Evolutionary conservation across 169 alveolate genomes (phyloP).

Genomic region (Plasmodium vinckei): DNA sequence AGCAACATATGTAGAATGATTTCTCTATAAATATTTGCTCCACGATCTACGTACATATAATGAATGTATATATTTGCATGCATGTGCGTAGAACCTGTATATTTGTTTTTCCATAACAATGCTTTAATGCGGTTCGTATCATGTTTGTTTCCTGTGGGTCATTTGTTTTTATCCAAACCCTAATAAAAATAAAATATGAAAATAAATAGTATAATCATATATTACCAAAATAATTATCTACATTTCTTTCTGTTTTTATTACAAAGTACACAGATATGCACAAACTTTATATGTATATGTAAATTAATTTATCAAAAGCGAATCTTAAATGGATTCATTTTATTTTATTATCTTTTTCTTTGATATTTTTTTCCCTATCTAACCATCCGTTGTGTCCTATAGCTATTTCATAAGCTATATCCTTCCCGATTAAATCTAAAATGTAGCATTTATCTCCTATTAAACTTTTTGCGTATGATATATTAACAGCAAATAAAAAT

Average conservation of each 20-base stretch:
- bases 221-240: constrained; percentile 2
- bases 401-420: constrained; percentile 81
- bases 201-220: not conserved
- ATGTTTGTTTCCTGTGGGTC: constrained; percentile 64
- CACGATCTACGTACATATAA: not conserved
- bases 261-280: too few relatives aligned
- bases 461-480: constrained; percentile 59
- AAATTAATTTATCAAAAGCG: too few relatives aligned
- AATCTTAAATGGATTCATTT: too few relatives aligned
- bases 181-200: constrained; percentile 12
- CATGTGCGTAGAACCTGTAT: constrained; percentile 19
- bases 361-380: not conserved
- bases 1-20: not conserved
- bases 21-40: not conserved
- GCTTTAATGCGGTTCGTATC: constrained; percentile 44
- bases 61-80: not conserved
- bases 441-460: constrained; percentile 77
- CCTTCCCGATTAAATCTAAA: constrained; percentile 77
- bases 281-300: too few relatives aligned
- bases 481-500: constrained; percentile 76
- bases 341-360: too few relatives aligned
- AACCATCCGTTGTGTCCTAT: constrained; percentile 86
- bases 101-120: constrained; percentile 60
- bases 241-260: too few relatives aligned
- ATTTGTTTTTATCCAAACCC: constrained; percentile 74